Evolutionary conservation across 192 early-diverging fungal genomes (phyloP), one percentile per base, ranked within the genome.

Genomic region (Podochytrium sp.): DNA sequence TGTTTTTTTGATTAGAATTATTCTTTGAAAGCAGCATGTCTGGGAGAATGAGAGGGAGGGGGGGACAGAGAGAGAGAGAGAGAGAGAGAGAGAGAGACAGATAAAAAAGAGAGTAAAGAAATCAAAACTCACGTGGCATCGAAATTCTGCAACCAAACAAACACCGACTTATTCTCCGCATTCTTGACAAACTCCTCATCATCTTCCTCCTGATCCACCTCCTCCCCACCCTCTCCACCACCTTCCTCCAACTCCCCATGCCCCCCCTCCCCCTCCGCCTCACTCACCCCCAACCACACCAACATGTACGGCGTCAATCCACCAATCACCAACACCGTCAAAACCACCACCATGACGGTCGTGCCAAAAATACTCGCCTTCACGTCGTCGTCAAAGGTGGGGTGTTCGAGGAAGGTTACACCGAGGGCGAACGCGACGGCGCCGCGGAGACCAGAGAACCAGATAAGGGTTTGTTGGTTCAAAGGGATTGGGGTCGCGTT

Each of bases 381-480:
- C 65, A 84, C 72, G 16, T 79, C 80, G 3, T 66, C 58, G 47
- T 65, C 61, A 69, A 89, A 87, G 53, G 78, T 75, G 3, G 80
- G 82, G 70, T 84, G 76, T 42, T 89, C 87, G 34, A 87, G 77
- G 78, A 89, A 84, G 20, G 78, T 79, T 16, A 89, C 87, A 14
- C 80, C 84, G 23, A 89, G 78, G 16, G 87, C 87, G 70, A 89
- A 89, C 2, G 87, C 87, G 18, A 89, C 87, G 41, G 87, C 87
- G 4, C 87, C 87, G 52, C 87, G 83, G 2, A 89, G 73, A 18
- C 87, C 87, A 57, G 84, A 84, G 68, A 85, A 87, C 87, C 87
- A 89, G 59, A 89, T 84, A 29, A 89, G 71, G 20, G 77, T 68
- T 73, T 83, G 81, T 23, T 87, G 86, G 51, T 81, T 78, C 63